These are phyloP conservation scores for Trametes polyzona DNA, from an alignment of 1,284 basidiomycete genomes.

Conservation along the genomic window DNA sequence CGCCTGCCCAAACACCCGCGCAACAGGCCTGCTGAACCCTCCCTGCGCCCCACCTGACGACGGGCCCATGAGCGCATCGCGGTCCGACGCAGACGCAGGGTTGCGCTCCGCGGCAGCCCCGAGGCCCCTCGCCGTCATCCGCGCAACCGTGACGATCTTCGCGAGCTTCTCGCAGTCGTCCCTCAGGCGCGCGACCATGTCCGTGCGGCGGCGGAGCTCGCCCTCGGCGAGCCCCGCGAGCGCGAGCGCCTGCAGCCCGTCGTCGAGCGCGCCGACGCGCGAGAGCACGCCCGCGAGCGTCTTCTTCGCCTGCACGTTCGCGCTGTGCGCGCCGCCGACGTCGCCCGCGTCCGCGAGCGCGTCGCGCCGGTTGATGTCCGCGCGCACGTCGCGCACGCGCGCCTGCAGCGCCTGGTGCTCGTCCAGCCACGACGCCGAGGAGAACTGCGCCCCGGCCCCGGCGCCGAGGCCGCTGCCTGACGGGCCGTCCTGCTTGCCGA, in stretches of 20 bases:
- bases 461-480: constrained; percentile 36
- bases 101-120: constrained; percentile 42
- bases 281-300: constrained; percentile 76
- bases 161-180: constrained; percentile 86
- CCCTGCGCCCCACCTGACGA: constrained; percentile 28
- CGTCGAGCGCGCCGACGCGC: constrained; percentile 71
- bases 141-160: constrained; percentile 75
- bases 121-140: constrained; percentile 53
- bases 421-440: constrained; percentile 81
- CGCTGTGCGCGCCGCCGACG: constrained; percentile 72
- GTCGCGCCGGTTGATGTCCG: constrained; percentile 86
- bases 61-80: constrained; percentile 61
- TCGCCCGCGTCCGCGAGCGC: constrained; percentile 79
- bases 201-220: constrained; percentile 81
- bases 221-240: constrained; percentile 79
- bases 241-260: constrained; percentile 68
- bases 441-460: constrained; percentile 52
- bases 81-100: constrained; percentile 59
- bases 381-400: constrained; percentile 79
- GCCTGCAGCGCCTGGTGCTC: constrained; percentile 79
- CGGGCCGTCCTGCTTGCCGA: constrained; percentile 61
- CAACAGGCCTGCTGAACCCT: constrained; percentile 49
- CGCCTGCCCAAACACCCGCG: constrained; percentile 80
- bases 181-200: constrained; percentile 81
- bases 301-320: constrained; percentile 84